Evolutionary conservation across 139 green algal genomes (phyloP), one percentile per base, ranked within the genome.

Genomic region (Parachlorella kessleri): DNA sequence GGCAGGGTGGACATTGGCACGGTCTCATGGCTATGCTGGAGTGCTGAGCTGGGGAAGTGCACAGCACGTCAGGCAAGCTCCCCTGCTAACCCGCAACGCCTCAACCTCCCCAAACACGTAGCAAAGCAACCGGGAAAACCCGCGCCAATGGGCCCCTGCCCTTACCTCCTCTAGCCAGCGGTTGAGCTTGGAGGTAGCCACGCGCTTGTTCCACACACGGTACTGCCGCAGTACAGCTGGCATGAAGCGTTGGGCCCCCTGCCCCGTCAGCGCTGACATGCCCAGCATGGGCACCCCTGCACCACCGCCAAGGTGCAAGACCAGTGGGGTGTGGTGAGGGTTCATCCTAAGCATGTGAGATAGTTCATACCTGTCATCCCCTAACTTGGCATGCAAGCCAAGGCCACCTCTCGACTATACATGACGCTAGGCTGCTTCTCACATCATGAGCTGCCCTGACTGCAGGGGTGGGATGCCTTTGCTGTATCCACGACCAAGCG

Each of bases 161-260:
- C 39, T 74, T 36, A 86, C 82, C 84, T 92, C 82, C 23, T 72
- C 66, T 24, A 92, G 30, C 88, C 90, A 94, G 55, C 55, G 66
- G 71, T 94, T 94, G 63, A 94, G 81, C 14, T 70, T 55, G 24
- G 81, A 54, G 26, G 90, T 94, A 35, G 83, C 64, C 10, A 94
- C 38, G 23, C 88, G 68, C 40, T 63, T 71, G 81, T 91, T 92
- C 94, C 94, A 98, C 4, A 76, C 77, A 1, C 75, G 35, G 65
- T 93, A 93, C n/a, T 78, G 70, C 1, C 38, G 37, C 75, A 80
- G 66, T 8, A 88, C 90, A 0, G 73, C 69, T 7, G 90, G 85
- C 77, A 98, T 74, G 65, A 98, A 72, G 23, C 42, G 10, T 3
- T 85, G 73, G 6, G 83, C 26, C 5, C 87, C 90, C 24, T 42